Evolutionary conservation across 1,284 basidiomycete genomes (phyloP).

Genomic region (Sporisorium sorghi): DNA sequence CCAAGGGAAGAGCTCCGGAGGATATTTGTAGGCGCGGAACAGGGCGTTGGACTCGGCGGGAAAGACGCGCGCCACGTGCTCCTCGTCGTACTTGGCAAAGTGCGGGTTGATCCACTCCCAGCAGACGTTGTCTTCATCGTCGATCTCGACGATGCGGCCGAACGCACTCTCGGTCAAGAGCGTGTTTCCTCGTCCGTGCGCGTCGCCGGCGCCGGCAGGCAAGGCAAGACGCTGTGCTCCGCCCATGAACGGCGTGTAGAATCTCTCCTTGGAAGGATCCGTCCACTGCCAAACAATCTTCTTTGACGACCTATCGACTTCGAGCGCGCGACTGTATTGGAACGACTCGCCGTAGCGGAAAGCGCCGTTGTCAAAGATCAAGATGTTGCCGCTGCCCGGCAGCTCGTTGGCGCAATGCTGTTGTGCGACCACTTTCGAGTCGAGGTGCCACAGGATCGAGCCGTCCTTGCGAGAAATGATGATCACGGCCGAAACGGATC

Average conservation of each 20-base stretch:
- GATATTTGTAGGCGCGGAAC: slow-evolving; percentile 7
- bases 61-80: slow-evolving; percentile 1
- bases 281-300: slow-evolving; percentile 6
- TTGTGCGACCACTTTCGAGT: slow-evolving; percentile 4
- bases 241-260: slow-evolving; percentile 6
- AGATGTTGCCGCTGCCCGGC: slow-evolving; percentile 6
- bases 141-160: slow-evolving; percentile 7
- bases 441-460: slow-evolving; percentile 3
- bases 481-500: slow-evolving; percentile 4
- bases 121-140: slow-evolving; percentile 9
- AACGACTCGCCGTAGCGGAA: slow-evolving; percentile 6
- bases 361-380: slow-evolving; percentile 7
- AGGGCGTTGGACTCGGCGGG: slow-evolving; percentile 6
- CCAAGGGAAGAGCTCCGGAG: slow-evolving; percentile 3
- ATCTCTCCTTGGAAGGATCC: slow-evolving; percentile 5
- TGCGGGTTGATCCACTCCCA: slow-evolving; percentile 13
- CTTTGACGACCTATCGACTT: slow-evolving; percentile 1
- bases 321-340: slow-evolving; percentile 6
- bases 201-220: not conserved
- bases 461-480: slow-evolving; percentile 5
- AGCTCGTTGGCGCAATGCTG: slow-evolving; percentile 7
- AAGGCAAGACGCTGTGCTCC: slow-evolving; percentile 1
- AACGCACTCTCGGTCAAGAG: slow-evolving; percentile 4
- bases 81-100: slow-evolving; percentile 11
- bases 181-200: not conserved